Base-by-base conservation (phyloP, 1,284 basidiomycete species). In the Austropuccinia psidii region DNA sequence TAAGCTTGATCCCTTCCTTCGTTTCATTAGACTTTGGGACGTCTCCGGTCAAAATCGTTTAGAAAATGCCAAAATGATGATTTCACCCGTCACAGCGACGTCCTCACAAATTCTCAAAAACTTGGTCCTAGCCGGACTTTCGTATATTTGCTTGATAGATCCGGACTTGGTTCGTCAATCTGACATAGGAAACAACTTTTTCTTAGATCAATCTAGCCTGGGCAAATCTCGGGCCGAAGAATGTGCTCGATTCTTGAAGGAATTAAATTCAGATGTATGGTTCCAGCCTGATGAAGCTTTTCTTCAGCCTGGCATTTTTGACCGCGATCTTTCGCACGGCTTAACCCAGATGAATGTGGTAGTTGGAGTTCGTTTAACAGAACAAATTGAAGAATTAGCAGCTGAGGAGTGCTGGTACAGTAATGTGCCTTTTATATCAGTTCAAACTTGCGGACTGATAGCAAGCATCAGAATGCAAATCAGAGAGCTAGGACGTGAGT, bases 101-200 rank as follows among this genome's bases (percentile, higher is more conserved):
- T 88, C 90, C 0, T 89, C 90, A 35, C 89, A 90, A 73, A 87
- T 91, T 75, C 85, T 97, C 76, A 97, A 98, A 85, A 97, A 97
- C 80, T 88, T 98, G 75, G 91, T 97, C 37, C 86, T 98, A 11
- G 94, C 95, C 3, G 95, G 95, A 21, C 87, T 97, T 75, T 91
- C 93, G 24, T 86, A 89, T 79, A 95, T 97, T 80, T 91, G 92
- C 52, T 85, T 98, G 80, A 85, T 95, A 73, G 93, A 95, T 77
- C 81, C 85, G 54, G 80, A 82, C 0, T 77, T 80, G 33, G 88
- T 89, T 19, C 84, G 86, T 0, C 84, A 87, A 3, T 86, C 88
- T 62, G 94, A 98, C 78, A 87, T 92, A 0, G 93, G 93, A 0
- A 91, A 93, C 83, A 98, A 98, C 84, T 98, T 98, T 84, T 98